phyloP scores from a whole-genome alignment of 2,329 filamentous ascomycete genomes.

The Trichoderma koningii region DNA sequence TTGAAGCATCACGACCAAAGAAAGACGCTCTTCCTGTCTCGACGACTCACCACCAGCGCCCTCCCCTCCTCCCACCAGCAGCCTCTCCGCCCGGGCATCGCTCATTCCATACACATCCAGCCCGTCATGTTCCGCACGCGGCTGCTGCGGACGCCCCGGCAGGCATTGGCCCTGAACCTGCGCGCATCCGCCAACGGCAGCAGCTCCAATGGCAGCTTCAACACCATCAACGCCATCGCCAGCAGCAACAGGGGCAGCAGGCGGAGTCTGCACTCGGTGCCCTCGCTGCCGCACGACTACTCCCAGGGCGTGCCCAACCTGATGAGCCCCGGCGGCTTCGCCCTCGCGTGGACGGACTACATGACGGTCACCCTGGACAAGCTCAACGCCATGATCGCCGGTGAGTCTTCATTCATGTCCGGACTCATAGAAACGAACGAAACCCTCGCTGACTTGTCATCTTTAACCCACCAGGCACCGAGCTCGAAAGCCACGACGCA shows the following conservation, averaged over 20 bases:
- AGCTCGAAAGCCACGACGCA: constrained; percentile 61
- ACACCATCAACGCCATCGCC: background rate
- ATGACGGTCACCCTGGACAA: constrained; percentile 72
- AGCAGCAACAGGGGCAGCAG: constrained; percentile 36
- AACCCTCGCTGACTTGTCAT: background rate
- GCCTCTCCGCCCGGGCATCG: background rate
- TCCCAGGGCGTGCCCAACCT: constrained; percentile 65
- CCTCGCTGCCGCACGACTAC: constrained; percentile 51
- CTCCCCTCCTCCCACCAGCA: background rate
- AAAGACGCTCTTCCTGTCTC: background rate
- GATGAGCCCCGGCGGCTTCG: constrained; percentile 68
- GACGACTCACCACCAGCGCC: background rate
- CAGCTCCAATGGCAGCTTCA: constrained; percentile 1
- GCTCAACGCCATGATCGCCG: constrained; percentile 72
- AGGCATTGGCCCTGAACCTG: constrained; percentile 40
- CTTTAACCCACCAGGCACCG: constrained; percentile 55
- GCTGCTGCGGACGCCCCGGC: constrained; percentile 57
- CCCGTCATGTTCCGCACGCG: constrained; percentile 54
- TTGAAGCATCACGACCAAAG: constrained; percentile 5
- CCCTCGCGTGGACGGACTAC: constrained; percentile 81
- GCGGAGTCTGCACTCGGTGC: constrained; percentile 50
- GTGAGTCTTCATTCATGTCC: constrained; percentile 49
- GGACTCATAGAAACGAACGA: background rate
- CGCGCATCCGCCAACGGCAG: constrained; percentile 38
- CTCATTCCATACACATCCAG: constrained; percentile 11